Evolutionary conservation across 306 rosid species (phyloP), one percentile per base, ranked within the genome.

Genomic region (Cucumis hystrix): DNA sequence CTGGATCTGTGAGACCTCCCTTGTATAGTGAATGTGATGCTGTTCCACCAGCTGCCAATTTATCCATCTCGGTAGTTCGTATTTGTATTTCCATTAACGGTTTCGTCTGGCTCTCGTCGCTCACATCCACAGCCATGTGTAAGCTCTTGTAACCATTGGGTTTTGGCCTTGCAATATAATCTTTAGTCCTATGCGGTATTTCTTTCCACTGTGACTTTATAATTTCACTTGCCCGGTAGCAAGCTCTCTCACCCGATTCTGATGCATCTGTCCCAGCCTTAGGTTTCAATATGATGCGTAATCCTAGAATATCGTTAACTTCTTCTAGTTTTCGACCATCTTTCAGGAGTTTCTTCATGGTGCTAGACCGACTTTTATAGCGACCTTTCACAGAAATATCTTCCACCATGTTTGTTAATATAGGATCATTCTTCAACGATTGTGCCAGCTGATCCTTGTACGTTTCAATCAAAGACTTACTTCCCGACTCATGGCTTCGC

Each of bases 1-100:
- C 89, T 7, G 97, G 97, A 82, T 92, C 86, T 5, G 96, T 89
- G 82, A 95, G 87, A 61, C 98, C 98, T 21, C 87, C 87, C 85
- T 94, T 94, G 86, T 94, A 94, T 83, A 92, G 84, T 8, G 98
- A 89, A 83, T 94, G 98, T 5, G 98, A 92, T n/a, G 98, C 98
- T 2, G 83, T 79, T 58, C 98, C 98, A 72, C 88, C 92, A 71
- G 80, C 89, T 56, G 98, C 97, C 80, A 83, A 76, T 80, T 82
- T 79, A 79, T 94, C 93, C 98, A 94, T 92, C 83, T 90, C 89
- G 2, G 86, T 79, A n/a, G 97, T 92, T 84, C 96, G 84, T 72
- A 94, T 90, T 59, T 94, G 98, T 80, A 94, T 79, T 81, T 94
- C 98, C 98, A 94, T 94, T 43, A 85, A 79, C 0, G 96, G 98